Base-by-base conservation (phyloP, 257 asterid species). In the Penstemon eatonii region DNA sequence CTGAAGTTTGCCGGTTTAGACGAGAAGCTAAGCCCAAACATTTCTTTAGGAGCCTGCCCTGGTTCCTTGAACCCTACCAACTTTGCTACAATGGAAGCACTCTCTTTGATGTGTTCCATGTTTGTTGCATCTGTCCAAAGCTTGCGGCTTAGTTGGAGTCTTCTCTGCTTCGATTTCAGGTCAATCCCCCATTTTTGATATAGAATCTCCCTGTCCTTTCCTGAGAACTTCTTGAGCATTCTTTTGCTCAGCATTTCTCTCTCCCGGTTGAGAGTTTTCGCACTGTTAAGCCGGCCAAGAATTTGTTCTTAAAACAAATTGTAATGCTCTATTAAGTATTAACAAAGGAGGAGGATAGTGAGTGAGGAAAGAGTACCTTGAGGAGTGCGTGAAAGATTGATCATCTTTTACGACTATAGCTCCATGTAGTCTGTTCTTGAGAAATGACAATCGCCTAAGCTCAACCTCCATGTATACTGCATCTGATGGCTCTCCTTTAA, bases 391-490 rank as follows among this genome's bases (percentile, higher is more conserved):
- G 44, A 67, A 33, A 55, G 44, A n/a, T 5, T 73, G 84, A 60
- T 69, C 65, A 12, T 65, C 78, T 51, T 44, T 74, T 4, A 45
- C 58, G 5, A 55, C 71, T 8, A 15, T 52, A 0, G n/a, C 44
- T 43, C 73, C 80, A 41, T 83, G 71, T 61, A 71, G 19, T 9
- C 75, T 65, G 9, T 69, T 73, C 78, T 73, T 81, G 54, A 87
- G 86, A 69, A 75, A 87, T 11, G 84, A 65, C 56, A 87, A 70
- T 46, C 91, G 76, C 64, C 91, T 76, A 38, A 81, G 82, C 81
- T 87, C 95, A 55, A 87, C 89, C 69, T 85, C 89, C 81, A 87
- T 74, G 79, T 85, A 83, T 42, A 87, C 80, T 43, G 82, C 69
- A 10, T 87, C 91, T 12, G 86, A 67, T 55, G 82, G 89, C 67